Evolutionary conservation across 2,329 filamentous ascomycete genomes (phyloP), one percentile per base, ranked within the genome.

Genomic region (Colletotrichum salicis): DNA sequence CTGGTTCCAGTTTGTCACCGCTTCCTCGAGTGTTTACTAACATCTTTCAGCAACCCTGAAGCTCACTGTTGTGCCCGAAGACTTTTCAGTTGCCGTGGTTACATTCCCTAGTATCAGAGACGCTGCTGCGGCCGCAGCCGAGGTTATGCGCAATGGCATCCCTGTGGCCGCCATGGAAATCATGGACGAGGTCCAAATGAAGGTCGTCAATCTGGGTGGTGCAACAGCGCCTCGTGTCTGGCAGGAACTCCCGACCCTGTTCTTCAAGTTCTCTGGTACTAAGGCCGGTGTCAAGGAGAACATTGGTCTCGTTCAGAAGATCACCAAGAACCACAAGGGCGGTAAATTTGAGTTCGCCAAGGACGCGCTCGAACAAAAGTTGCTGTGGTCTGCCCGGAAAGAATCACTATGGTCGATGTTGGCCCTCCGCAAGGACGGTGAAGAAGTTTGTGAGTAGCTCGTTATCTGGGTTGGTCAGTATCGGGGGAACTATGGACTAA

Each of bases 101-200:
- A 92, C 90, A 0, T 96, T 96, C 79, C 93, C 93, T 0, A 90
- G 88, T 0, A 94, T 96, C 73, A 89, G 92, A 33, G 90, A 93
- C 79, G 94, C 94, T 1, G 93, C 93, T 0, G 87, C 91, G 0
- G 92, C 93, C 0, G 93, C 93, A 0, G 91, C 92, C 2, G 89
- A 88, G 61, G 89, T 96, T n/a, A 93, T 96, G 86, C 90, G 93
- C 76, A 87, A 90, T 1, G 93, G 92, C 0, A 86, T 95, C 4
- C 93, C 92, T 0, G 87, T 95, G 7, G 92, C 91, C 0, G 92
- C 92, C 4, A 92, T 95, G 89, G 94, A 96, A 81, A 90, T 96
- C 75, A 94, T 96, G 92, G 94, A 96, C 78, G 94, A 96, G 70
- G 92, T 96, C 4, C 93, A 95, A 81, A 96, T 96, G 94, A 88